Percentiles rank a stretch among this genome's conserved stretches.
These are phyloP conservation scores for Eimeria praecox DNA, from an alignment of 169 alveolate genomes.

Conservation along the genomic window DNA sequence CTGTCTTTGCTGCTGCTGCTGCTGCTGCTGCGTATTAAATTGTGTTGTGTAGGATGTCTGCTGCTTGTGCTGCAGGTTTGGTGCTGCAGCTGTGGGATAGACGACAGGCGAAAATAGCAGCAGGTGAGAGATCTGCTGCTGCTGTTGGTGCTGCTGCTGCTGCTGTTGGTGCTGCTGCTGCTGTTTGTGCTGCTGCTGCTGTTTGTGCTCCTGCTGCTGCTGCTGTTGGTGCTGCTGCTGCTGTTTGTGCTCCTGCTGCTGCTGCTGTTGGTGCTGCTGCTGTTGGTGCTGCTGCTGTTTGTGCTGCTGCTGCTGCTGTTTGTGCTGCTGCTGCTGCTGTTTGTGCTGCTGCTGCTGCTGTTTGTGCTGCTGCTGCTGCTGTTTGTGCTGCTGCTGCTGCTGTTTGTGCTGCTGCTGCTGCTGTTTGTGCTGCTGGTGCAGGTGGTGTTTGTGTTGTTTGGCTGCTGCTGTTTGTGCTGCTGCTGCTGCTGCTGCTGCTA, in stretches of 20 bases:
- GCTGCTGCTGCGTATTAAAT: neutral
- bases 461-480: neutral
- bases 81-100: constrained; percentile 68
- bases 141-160: neutral
- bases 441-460: no score
- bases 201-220: neutral
- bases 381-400: constrained; percentile 1
- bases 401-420: neutral
- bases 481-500: neutral
- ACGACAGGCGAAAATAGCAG: constrained; percentile 48
- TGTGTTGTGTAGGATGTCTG: neutral
- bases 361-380: neutral
- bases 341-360: constrained; percentile 27
- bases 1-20: constrained; percentile 41
- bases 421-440: constrained; percentile 18
- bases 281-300: neutral
- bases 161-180: neutral
- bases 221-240: neutral
- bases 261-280: constrained; percentile 42
- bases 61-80: constrained; percentile 25
- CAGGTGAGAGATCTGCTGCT: neutral
- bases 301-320: constrained; percentile 2
- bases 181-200: constrained; percentile 28
- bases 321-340: neutral
- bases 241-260: neutral